Base-by-base conservation (phyloP, 2,329 filamentous ascomycete species). In the Exophiala sp. region DNA sequence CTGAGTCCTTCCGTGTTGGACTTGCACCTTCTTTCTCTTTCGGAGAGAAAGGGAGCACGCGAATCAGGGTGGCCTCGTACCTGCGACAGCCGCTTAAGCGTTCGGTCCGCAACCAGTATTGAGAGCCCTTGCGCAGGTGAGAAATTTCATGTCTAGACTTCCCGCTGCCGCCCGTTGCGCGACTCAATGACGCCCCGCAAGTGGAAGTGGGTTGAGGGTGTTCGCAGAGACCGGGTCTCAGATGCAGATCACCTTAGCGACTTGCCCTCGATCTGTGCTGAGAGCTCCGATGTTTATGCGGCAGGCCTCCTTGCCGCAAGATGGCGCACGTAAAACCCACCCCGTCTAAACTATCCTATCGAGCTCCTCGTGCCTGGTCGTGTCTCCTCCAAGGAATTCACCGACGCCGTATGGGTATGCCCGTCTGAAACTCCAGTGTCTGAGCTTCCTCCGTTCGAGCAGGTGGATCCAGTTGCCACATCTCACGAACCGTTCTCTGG, bases 341-440 rank as follows among this genome's bases (percentile, higher is more conserved):
- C 24, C 34, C 30, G 23, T 35, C 53, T 43, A 23, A 53, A 39
- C 35, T 44, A 42, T 49, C 40, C 46, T 38, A 34, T 55, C 23
- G 45, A 48, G 42, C 34, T 42, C 47, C 45, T 50, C 35, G 45
- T 54, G 48, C 47, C 52, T 54, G 43, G 32, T 39, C 21, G n/a
- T 50, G n/a, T 50, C 42, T 43, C 43, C 46, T 50, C 46, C 43
- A 48, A 52, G 53, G 55, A 53, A 56, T 55, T 52, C 49, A 49
- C 30, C 46, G 41, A 21, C 40, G 43, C 38, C 44, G 40, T 22
- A 47, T 47, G 40, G 46, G 32, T 41, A 43, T 35, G 42, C 34
- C 38, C 46, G 30, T 52, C 32, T 48, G 47, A 55, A 45, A 59
- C 46, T 50, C 19, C 40, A 43, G 41, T 30, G 34, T 42, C 41